phyloP scores from a whole-genome alignment of 345 rosid genomes.

The Salix udensis region DNA sequence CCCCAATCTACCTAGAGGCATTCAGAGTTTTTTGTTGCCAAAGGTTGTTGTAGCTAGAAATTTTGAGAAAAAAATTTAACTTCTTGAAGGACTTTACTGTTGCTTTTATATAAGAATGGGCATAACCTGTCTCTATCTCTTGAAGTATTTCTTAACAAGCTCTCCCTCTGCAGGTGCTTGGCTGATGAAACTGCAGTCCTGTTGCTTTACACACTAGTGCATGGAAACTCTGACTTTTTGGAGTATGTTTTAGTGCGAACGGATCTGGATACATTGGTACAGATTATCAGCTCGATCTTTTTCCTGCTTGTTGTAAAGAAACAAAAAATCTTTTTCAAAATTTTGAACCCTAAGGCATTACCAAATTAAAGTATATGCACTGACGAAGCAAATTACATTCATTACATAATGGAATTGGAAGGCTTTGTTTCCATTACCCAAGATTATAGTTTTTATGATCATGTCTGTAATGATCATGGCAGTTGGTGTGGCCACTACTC shows the following conservation, averaged over 20 bases:
- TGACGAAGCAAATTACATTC: background rate
- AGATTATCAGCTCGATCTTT: conserved; percentile 17
- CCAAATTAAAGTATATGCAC: background rate
- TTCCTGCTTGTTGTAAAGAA: background rate
- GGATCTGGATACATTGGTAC: conserved; percentile 95
- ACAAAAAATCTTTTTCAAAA: too few species aligned
- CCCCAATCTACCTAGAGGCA: background rate
- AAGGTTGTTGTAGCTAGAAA: background rate
- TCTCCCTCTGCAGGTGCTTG: conserved; percentile 63
- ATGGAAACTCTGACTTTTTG: conserved; percentile 87
- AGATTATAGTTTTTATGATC: background rate
- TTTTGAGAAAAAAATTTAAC: background rate
- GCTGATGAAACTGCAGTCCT: conserved; percentile 85
- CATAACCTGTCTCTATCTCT: background rate
- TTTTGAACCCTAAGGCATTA: background rate
- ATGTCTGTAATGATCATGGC: background rate
- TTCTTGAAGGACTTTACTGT: background rate
- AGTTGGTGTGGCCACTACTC: background rate
- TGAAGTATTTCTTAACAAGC: conserved; percentile 3
- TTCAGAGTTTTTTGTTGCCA: background rate
- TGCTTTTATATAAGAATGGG: background rate
- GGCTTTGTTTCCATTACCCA: background rate
- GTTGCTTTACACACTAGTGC: conserved; percentile 83
- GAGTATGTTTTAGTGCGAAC: conserved; percentile 95
- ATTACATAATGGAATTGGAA: background rate